Evolutionary conservation across 768 basidiomycete species (phyloP), one percentile per base, ranked within the genome.

Genomic region (Steccherinum ochraceum): DNA sequence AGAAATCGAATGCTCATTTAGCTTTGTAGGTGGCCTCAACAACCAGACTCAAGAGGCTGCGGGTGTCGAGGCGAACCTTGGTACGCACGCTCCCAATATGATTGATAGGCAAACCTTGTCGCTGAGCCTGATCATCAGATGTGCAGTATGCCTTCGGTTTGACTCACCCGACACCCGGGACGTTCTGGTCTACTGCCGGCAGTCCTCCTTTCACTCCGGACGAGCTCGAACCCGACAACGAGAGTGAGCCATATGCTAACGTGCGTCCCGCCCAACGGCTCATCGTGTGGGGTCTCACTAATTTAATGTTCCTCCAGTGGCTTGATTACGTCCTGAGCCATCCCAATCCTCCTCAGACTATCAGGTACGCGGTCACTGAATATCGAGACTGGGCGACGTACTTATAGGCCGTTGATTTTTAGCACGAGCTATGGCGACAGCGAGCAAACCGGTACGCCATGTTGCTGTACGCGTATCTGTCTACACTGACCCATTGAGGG

Each of bases 401-500:
- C n/a, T n/a, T n/a, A n/a, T n/a, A n/a, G n/a, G n/a, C n/a, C n/a
- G n/a, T n/a, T n/a, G 11, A 24, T 46, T 12, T n/a, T 23, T 10
- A 51, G 84, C 0, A 87, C 83, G 0, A 84, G 82, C 55, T 89
- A 89, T 60, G 83, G 75, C 3, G 86, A 89, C 44, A 75, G 79
- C 52, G 87, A 89, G 50, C 84, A 85, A 61, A 81, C 84, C 24
- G 78, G 83, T 83, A 51, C 13, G 56, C 46, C 18, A 26, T 3
- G 10, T 25, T 48, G 30, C 24, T n/a, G n/a, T n/a, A n/a, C n/a
- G n/a, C n/a, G n/a, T n/a, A n/a, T n/a, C n/a, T n/a, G n/a, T n/a
- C n/a, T n/a, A n/a, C n/a, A n/a, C n/a, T n/a, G n/a, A n/a, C n/a
- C n/a, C n/a, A n/a, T n/a, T n/a, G n/a, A n/a, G n/a, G n/a, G n/a